These are phyloP conservation scores for Elasticomyces elasticus DNA, from an alignment of 495 filamentous ascomycete species.

Conservation along the genomic window DNA sequence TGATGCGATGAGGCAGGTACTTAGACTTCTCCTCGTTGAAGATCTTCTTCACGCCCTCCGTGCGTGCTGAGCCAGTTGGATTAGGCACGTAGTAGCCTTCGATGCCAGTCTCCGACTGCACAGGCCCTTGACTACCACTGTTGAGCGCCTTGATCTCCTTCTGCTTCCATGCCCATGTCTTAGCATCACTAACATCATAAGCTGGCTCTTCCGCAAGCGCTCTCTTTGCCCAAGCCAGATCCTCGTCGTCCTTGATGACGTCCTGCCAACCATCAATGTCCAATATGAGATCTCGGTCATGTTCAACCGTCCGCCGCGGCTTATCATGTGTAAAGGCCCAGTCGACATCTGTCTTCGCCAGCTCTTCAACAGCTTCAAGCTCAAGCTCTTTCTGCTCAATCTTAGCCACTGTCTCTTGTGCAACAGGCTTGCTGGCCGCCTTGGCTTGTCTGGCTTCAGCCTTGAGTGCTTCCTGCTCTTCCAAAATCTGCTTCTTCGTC, in stretches of 20 bases:
- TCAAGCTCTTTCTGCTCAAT: slow-evolving; percentile 24
- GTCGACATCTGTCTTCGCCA: slow-evolving; percentile 39
- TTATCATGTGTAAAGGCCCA: slow-evolving; percentile 53
- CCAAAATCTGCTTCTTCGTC: slow-evolving; percentile 62
- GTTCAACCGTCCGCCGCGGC: slow-evolving; percentile 56
- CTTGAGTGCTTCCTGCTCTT: slow-evolving; percentile 57
- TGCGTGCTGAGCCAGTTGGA: slow-evolving; percentile 70
- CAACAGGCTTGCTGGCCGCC: slow-evolving; percentile 19
- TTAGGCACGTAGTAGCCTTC: slow-evolving; percentile 90
- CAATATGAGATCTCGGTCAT: slow-evolving; percentile 54
- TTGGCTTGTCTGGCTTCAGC: slow-evolving; percentile 30
- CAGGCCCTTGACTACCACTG: slow-evolving; percentile 28
- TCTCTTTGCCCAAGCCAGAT: slow-evolving; percentile 48
- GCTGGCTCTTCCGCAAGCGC: slow-evolving; percentile 39
- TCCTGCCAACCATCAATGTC: slow-evolving; percentile 73
- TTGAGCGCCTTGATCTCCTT: slow-evolving; percentile 84
- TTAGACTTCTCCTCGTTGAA: slow-evolving; percentile 94
- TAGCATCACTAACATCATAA: slow-evolving; percentile 52
- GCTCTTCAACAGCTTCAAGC: slow-evolving; percentile 25
- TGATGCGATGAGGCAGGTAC: slow-evolving; percentile 94
- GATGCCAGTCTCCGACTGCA: slow-evolving; percentile 49
- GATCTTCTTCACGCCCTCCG: slow-evolving; percentile 88
- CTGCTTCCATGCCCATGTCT: slow-evolving; percentile 81
- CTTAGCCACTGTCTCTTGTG: slow-evolving; percentile 11
- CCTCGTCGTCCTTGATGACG: slow-evolving; percentile 70